Evolutionary conservation across 805 yeast genomes (phyloP).

Genomic region (Dipodascus albidus): DNA sequence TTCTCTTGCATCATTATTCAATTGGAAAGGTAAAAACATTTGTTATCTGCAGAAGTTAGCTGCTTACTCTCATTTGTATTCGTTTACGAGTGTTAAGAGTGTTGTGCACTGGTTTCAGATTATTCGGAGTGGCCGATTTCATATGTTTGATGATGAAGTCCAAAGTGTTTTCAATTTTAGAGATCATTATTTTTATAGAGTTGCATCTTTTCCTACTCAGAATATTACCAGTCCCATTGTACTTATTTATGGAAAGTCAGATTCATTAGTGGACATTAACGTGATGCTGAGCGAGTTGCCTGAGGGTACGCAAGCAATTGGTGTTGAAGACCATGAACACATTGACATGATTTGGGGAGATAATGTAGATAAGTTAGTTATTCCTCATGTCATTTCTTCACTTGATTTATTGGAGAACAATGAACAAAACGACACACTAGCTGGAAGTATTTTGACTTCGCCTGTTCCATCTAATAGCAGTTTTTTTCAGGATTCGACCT

Average conservation of each 20-base stretch:
- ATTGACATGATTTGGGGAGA: slow-evolving; percentile 84
- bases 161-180: slow-evolving; percentile 17
- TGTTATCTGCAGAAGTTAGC: slow-evolving; percentile 59
- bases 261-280: slow-evolving; percentile 78
- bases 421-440: background rate
- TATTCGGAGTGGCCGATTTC: slow-evolving; percentile 62
- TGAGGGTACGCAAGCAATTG: slow-evolving; percentile 30
- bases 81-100: slow-evolving; percentile 82
- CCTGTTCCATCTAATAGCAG: background rate
- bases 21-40: slow-evolving; percentile 73
- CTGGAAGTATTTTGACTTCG: background rate
- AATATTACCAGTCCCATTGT: slow-evolving; percentile 63
- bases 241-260: slow-evolving; percentile 67
- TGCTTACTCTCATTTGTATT: slow-evolving; percentile 79
- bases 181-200: slow-evolving; percentile 32
- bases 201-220: slow-evolving; percentile 51
- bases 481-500: background rate
- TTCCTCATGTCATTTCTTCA: slow-evolving; percentile 17
- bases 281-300: slow-evolving; percentile 66
- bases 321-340: slow-evolving; percentile 71
- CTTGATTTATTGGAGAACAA: slow-evolving; percentile 1
- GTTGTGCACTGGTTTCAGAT: slow-evolving; percentile 97
- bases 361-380: slow-evolving; percentile 33
- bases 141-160: slow-evolving; percentile 70
- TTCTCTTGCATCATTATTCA: slow-evolving; percentile 56